phyloP scores from a whole-genome alignment of 2,329 filamentous ascomycete species.

The Hypoxylon sp. region DNA sequence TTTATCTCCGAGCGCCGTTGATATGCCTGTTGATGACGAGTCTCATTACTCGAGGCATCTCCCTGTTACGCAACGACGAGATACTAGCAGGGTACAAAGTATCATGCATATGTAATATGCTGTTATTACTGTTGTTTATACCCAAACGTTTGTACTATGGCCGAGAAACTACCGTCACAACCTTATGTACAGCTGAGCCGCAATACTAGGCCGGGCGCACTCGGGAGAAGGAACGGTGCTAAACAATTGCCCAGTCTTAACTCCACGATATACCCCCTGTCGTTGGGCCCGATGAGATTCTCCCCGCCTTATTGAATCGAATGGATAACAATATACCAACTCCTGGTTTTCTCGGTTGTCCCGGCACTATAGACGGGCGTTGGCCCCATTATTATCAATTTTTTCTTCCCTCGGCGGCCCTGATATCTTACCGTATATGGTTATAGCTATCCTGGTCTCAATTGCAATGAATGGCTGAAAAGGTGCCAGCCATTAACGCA shows the following conservation, averaged over 20 bases:
- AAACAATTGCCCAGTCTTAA: background rate
- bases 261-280: background rate
- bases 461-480: constrained; percentile 1
- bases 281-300: constrained; percentile 1
- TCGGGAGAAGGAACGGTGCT: background rate
- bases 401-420: background rate
- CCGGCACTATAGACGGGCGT: constrained; percentile 20
- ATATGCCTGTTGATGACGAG: background rate
- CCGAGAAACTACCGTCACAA: background rate
- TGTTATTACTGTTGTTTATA: background rate
- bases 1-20: background rate
- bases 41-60: background rate
- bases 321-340: constrained; percentile 5
- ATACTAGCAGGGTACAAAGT: background rate
- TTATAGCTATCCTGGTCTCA: constrained; percentile 1
- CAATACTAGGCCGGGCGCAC: background rate
- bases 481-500: background rate
- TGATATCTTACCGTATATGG: background rate
- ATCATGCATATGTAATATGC: background rate
- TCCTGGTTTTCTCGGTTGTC: background rate
- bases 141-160: background rate
- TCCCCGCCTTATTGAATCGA: constrained; percentile 5
- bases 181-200: background rate
- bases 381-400: background rate
- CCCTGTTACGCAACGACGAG: background rate